phyloP scores from a whole-genome alignment of 2,329 filamentous ascomycete species.

The Trichoderma breve region DNA sequence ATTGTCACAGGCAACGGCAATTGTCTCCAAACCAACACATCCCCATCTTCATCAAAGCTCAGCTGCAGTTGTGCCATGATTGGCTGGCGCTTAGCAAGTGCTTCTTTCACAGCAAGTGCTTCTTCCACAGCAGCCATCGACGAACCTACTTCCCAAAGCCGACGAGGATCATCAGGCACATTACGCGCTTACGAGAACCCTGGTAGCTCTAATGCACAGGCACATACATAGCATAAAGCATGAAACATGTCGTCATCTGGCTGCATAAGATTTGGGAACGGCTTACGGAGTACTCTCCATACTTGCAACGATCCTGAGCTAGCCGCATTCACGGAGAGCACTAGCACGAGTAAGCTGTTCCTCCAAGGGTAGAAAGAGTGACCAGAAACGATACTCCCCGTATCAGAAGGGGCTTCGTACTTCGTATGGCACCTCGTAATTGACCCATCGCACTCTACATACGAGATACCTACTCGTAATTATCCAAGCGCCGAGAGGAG shows the following conservation, averaged over 20 bases:
- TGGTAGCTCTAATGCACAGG: not conserved
- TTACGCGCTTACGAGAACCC: not conserved
- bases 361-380: not conserved
- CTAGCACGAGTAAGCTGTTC: not conserved
- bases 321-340: not conserved
- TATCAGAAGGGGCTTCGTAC: not conserved
- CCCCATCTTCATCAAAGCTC: not conserved
- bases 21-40: not conserved
- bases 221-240: not conserved
- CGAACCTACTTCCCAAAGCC: conserved; percentile 1
- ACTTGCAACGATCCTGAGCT: not conserved
- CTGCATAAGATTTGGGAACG: not conserved
- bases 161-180: conserved; percentile 13
- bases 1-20: not conserved
- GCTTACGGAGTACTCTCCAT: not conserved
- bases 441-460: not conserved
- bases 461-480: not conserved
- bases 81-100: not conserved
- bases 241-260: not conserved
- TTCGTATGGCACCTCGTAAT: not conserved
- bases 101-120: not conserved
- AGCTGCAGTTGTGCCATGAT: not conserved
- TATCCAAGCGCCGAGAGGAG: not conserved
- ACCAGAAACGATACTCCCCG: not conserved
- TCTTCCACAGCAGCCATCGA: not conserved